A percentile compares a stretch with the other conserved stretches of the same genome.
Conservation (phyloP, 1,284 basidiomycete genomes). For the Papiliotrema nemorosa region DNA sequence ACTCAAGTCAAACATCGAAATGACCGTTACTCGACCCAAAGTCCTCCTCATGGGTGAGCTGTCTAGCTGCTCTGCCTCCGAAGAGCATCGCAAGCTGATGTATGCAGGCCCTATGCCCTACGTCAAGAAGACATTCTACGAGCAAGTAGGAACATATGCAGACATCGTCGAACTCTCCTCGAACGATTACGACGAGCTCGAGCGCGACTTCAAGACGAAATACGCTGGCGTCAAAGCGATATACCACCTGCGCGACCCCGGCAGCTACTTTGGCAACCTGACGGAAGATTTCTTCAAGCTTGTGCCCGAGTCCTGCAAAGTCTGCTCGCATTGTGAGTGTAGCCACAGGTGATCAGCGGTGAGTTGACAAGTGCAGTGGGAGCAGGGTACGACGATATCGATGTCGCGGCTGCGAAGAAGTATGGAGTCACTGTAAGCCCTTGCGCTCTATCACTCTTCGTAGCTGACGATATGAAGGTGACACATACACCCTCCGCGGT, state of each 20-base stretch:
- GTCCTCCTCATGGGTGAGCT: slow-evolving; percentile 14
- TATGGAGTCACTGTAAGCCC: slow-evolving; percentile 14
- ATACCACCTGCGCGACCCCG: slow-evolving; percentile 56
- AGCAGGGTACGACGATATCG: slow-evolving; percentile 2
- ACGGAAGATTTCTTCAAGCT: slow-evolving; percentile 25
- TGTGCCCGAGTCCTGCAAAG: slow-evolving; percentile 58
- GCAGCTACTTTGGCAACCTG: slow-evolving; percentile 16
- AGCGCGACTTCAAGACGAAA: slow-evolving; percentile 62
- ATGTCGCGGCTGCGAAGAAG: slow-evolving; percentile 31
- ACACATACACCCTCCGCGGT: slow-evolving; percentile 84
- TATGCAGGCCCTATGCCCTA: slow-evolving; percentile 20
- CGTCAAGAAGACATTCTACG: slow-evolving; percentile 12
- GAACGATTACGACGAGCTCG: slow-evolving; percentile 62
- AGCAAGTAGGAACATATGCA: slow-evolving; percentile 10
- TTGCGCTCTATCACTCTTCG: slow-evolving; percentile 36
- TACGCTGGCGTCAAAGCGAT: slow-evolving; percentile 69
- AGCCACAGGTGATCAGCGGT: slow-evolving; percentile 59
- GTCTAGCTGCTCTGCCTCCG: background rate
- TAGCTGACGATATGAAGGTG: slow-evolving; percentile 55
- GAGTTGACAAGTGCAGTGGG: slow-evolving; percentile 55
- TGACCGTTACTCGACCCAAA: slow-evolving; percentile 1
- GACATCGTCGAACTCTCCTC: slow-evolving; percentile 55
- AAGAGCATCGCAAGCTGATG: background rate
- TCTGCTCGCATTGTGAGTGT: slow-evolving; percentile 60
- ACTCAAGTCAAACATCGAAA: background rate